Evolutionary conservation across 352 stramenopile species (phyloP), one percentile per base, ranked within the genome.

Genomic region (Thraustotheca clavata): DNA sequence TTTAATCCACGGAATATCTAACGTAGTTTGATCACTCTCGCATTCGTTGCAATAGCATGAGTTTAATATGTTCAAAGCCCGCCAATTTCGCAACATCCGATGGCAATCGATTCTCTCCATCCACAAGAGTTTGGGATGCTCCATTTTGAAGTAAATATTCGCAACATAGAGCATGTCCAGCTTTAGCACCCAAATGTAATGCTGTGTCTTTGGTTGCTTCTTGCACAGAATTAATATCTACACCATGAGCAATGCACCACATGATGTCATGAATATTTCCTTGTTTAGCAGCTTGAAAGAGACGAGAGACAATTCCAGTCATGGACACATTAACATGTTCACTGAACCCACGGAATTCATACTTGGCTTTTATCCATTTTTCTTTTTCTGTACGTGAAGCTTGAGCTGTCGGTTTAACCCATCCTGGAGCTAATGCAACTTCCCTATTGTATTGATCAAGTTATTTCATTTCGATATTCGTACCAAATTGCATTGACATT

Each of bases 301-400:
- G 86, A 1, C 77, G 69, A 31, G 73, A 71, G 1, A 69, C 63
- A 24, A 91, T 52, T 48, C 84, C 72, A 12, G 43, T 38, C 5
- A 62, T 32, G 1, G 62, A 62, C 4, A 79, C 32, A 12, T 0
- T 20, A 46, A 55, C 43, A 20, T 59, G 49, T 22, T 49, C 49
- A 12, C 18, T 32, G 70, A 93, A 88, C 2, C 73, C 76, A 49
- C 81, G 80, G 49, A 90, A 86, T 49, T 89, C 79, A 52, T 94
- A 94, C 69, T 94, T 94, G 33, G 83, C 81, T 50, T 88, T 88
- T 57, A 92, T 91, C 72, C 76, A 94, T 49, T 83, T 83, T 50
- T 78, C 69, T 46, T 92, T 94, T 9, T 91, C 83, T 14, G 88
- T 77, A 18, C 81, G 70, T n/a, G 70, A 65, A 9, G 85, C 74